A percentile compares a stretch with the other conserved stretches of the same genome.
phyloP scores from a whole-genome alignment of 345 rosid genomes.

The Dimocarpus longan region DNA sequence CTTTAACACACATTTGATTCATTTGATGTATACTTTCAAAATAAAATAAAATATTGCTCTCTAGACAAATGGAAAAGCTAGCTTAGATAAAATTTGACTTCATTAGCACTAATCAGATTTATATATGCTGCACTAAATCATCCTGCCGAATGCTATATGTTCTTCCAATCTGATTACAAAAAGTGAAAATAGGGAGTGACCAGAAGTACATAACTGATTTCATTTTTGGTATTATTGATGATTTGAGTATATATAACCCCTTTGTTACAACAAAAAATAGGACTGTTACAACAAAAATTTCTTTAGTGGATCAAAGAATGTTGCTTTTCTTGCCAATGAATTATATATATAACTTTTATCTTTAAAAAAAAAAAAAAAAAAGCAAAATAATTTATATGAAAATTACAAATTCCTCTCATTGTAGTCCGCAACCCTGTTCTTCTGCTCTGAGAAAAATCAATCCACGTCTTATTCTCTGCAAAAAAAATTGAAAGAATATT shows the following conservation, averaged over 20 bases:
- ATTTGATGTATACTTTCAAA: no score
- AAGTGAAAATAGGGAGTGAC: no score
- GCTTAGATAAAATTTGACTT: no score
- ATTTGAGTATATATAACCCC: neutral
- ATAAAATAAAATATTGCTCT: no score
- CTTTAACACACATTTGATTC: no score
- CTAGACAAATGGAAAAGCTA: no score
- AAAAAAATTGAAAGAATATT: neutral
- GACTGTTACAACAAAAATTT: constrained; percentile 5
- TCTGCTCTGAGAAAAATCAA: constrained; percentile 64
- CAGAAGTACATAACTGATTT: neutral
- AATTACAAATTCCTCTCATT: constrained; percentile 27
- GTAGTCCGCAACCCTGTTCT: constrained; percentile 72
- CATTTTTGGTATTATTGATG: neutral
- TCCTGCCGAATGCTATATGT: no score
- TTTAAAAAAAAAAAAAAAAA: neutral
- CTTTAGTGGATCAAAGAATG: constrained; percentile 40
- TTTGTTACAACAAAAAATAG: constrained; percentile 22
- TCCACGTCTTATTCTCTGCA: constrained; percentile 83
- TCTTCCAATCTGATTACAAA: no score
- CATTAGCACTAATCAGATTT: no score
- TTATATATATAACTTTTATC: neutral
- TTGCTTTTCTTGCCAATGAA: neutral
- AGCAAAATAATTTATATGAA: neutral
- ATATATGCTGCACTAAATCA: no score